These are phyloP conservation scores for Selaginella moellendorffii DNA, from an alignment of 75 land plant species.

Conservation along the genomic window DNA sequence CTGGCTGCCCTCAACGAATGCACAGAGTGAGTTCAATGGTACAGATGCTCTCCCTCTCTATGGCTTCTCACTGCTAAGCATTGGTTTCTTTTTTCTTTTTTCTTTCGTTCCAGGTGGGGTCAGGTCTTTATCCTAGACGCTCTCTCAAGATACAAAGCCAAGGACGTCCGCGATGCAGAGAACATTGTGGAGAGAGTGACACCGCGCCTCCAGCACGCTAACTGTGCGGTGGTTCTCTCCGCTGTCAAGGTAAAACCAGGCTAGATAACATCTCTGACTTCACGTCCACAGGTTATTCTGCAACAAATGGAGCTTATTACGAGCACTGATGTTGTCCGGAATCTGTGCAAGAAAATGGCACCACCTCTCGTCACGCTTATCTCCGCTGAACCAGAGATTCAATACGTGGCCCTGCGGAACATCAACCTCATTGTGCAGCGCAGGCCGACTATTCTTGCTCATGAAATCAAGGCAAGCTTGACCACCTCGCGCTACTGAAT, in stretches of 20 bases:
- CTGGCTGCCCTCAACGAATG: conserved; percentile 6
- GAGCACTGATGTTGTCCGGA: conserved; percentile 4
- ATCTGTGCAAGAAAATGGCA: conserved; percentile 7
- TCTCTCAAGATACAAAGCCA: conserved; percentile 1
- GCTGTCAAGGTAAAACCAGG: conserved; percentile 1
- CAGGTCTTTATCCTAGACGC: conserved; percentile 8
- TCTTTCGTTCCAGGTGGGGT: conserved; percentile 1
- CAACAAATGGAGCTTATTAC: conserved; percentile 4
- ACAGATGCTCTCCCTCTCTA: too few relatives aligned
- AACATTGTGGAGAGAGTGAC: conserved; percentile 2
- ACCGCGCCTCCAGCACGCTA: conserved; percentile 9
- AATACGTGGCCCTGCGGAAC: conserved; percentile 41
- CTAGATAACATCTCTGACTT: neutral
- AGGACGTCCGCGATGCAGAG: conserved; percentile 9
- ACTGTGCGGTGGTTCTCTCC: conserved; percentile 1
- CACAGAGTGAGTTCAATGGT: neutral
- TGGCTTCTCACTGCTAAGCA: too few relatives aligned
- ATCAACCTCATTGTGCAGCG: conserved; percentile 97
- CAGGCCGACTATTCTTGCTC: conserved; percentile 93
- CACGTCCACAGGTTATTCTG: neutral
- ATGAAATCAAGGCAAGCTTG: conserved; percentile 90
- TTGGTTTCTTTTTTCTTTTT: neutral
- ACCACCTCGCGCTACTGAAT: too few relatives aligned
- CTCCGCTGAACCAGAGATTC: conserved; percentile 10
- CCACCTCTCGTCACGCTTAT: conserved; percentile 7